Base-by-base conservation (phyloP, 2,329 filamentous ascomycete genomes). In the Cladosporium velox region DNA sequence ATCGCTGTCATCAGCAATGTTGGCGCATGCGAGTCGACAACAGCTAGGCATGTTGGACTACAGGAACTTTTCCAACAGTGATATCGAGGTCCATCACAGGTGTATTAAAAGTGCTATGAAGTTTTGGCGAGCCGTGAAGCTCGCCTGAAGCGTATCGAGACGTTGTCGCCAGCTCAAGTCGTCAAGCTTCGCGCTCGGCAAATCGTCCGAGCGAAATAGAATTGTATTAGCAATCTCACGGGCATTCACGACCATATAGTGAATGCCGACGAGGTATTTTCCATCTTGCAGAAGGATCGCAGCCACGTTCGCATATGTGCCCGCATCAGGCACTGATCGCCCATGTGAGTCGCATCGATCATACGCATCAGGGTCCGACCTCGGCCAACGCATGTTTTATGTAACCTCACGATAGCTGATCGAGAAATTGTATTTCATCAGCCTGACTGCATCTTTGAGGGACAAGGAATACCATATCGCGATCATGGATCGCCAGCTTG, bases 281-380 rank as follows among this genome's bases (percentile, higher is more conserved):
- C 15, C 3, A 14, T 55, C 5, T 21, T 30, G 26, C 18, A 28
- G 49, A 58, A 41, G 24, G 24, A 47, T 41, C 21, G 3, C 24
- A 14, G 26, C n/a, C 34, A 41, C 21, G 55, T 4, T 26, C 57
- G 38, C 34, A 28, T 28, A 24, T 24, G 24, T 24, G 55, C 11
- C 38, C 57, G 38, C 35, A 30, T 30, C 35, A 44, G 57, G 32
- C 12, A 47, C 34, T 44, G 57, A 59, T 44, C 57, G 57, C 6
- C 26, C 26, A 30, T 59, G 57, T 55, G 52, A 55, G 52, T 55
- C 52, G 52, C n/a, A 34, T 54, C 47, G 58, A 32, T 11, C 44
- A 28, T 51, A 61, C 30, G 26, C 30, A 24, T n/a, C 28, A 60
- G 58, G 35, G 58, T 47, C 58, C 58, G 58, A 60, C 11, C 41